Percentiles rank a stretch among this genome's conserved stretches.
Evolutionary conservation across 306 rosid genomes (phyloP).

Genomic region (Prinsepia uniflora): DNA sequence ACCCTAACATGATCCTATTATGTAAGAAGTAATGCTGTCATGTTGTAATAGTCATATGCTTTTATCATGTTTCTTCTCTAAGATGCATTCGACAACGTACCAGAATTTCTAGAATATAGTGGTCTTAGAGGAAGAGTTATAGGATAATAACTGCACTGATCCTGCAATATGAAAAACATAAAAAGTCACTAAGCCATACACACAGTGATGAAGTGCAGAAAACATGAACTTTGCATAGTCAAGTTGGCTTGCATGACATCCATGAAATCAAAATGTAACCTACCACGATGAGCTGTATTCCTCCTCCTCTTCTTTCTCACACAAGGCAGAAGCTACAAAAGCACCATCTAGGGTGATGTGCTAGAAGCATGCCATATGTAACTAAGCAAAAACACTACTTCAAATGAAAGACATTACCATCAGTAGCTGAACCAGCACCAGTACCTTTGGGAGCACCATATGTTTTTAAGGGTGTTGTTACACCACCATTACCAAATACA

Average conservation of each 20-base stretch:
- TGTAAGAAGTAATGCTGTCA: background rate
- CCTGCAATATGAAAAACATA: constrained; percentile 47
- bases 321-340: constrained; percentile 29
- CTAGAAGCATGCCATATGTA: constrained; percentile 26
- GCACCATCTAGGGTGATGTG: constrained; percentile 17
- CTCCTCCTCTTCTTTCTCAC: constrained; percentile 35
- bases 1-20: background rate
- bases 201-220: background rate
- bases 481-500: constrained; percentile 75
- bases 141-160: constrained; percentile 61
- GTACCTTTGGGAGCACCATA: constrained; percentile 39
- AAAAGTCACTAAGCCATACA: constrained; percentile 15
- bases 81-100: constrained; percentile 34
- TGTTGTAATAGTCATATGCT: background rate
- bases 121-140: constrained; percentile 66
- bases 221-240: background rate
- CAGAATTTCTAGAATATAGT: constrained; percentile 84
- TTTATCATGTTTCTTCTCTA: constrained; percentile 6
- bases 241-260: background rate
- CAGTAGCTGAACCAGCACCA: constrained; percentile 24
- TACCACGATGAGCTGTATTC: constrained; percentile 81
- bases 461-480: constrained; percentile 42
- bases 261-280: constrained; percentile 25
- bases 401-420: constrained; percentile 37
- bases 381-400: constrained; percentile 17